Evolutionary conservation across 2,329 filamentous ascomycete species (phyloP), one percentile per base, ranked within the genome.

Genomic region (Cytospora piceae): DNA sequence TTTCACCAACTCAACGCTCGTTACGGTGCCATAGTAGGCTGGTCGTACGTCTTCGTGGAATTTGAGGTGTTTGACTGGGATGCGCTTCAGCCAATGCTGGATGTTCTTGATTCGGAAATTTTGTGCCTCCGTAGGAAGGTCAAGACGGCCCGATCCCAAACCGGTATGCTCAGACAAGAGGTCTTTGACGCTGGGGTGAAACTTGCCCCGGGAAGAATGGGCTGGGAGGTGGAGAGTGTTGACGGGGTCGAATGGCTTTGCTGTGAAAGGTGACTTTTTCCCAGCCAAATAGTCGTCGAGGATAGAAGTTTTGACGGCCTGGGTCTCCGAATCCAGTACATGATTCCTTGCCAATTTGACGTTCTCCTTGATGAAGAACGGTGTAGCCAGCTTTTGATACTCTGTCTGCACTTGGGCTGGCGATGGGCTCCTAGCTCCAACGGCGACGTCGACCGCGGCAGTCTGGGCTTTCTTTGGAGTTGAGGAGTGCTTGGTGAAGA

Each of bases 321-420:
- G 79, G 0, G 85, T 84, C 67, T 87, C 81, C 1, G 83, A 74
- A 69, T 92, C 88, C 74, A 89, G 82, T 32, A 86, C 86, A 2
- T 80, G 81, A 58, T 82, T 78, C 0, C 83, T 82, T 0, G 93
- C 93, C 61, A 97, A 71, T n/a, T 78, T 85, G 1, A 92, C 90
- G 72, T 92, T 85, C 3, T 88, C 83, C 66, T 92, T 90, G 55
- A 95, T 73, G 68, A 90, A 94, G 75, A 97, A 98, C 0, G 91
- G 88, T 37, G 93, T 85, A 72, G 98, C 98, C 42, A 83, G 80
- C 70, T 87, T 88, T 22, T 90, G 80, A 70, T 92, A 94, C 54
- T 86, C 83, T 0, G 85, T 68, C 34, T 59, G 63, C 22, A 27
- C 63, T 70, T 59, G 72, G 57, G 12, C 55, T n/a, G 66, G 66